These are phyloP conservation scores for Tillandsia leiboldiana DNA, from an alignment of 176 grass and related monocot species.

Conservation along the genomic window DNA sequence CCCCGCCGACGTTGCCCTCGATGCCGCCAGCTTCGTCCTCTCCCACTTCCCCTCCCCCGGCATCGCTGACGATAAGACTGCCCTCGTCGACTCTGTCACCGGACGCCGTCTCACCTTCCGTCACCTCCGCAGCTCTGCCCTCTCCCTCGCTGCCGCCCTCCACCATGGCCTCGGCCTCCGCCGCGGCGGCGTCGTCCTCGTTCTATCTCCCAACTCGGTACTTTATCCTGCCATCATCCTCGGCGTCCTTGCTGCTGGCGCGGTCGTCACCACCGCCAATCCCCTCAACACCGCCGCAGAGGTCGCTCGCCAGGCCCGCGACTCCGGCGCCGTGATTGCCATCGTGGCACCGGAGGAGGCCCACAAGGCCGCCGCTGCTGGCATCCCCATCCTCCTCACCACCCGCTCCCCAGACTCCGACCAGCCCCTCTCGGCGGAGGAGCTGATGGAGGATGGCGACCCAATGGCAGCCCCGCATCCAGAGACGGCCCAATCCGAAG, in stretches of 20 bases:
- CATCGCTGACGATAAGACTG: background rate
- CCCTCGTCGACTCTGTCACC: constrained; percentile 25
- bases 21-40: constrained; percentile 29
- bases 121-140: constrained; percentile 20
- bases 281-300: constrained; percentile 16
- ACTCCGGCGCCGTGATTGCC: constrained; percentile 15
- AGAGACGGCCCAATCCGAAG: constrained; percentile 13
- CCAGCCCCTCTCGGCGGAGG: constrained; percentile 25
- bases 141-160: constrained; percentile 45
- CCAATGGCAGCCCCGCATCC: background rate
- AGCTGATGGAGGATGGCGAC: constrained; percentile 47
- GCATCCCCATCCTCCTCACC: constrained; percentile 31
- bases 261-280: constrained; percentile 25
- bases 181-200: constrained; percentile 33
- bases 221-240: constrained; percentile 34
- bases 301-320: constrained; percentile 24
- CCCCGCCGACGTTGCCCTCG: background rate
- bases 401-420: constrained; percentile 10
- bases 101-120: constrained; percentile 28
- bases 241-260: constrained; percentile 33
- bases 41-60: constrained; percentile 15
- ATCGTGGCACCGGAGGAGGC: constrained; percentile 16
- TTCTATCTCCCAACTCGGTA: constrained; percentile 29
- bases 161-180: constrained; percentile 37
- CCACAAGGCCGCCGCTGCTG: constrained; percentile 13